These are phyloP conservation scores for Silene latifolia DNA, from an alignment of 148 eudicot species.

Conservation along the genomic window DNA sequence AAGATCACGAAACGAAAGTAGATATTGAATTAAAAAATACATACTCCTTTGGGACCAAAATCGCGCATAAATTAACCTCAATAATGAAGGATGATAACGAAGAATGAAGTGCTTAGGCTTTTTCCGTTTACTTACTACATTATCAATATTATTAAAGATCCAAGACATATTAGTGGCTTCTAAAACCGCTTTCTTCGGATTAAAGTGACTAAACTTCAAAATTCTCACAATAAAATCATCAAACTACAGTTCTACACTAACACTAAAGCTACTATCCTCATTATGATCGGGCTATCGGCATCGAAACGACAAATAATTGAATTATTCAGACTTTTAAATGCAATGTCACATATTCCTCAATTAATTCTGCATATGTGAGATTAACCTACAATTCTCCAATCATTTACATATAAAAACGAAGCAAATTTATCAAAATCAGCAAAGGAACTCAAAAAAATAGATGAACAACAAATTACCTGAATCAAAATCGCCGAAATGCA, in stretches of 20 bases:
- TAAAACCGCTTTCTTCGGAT: background rate
- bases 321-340: background rate
- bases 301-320: background rate
- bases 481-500: background rate
- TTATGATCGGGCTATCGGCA: background rate
- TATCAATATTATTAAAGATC: constrained; percentile 1
- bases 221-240: background rate
- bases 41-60: constrained; percentile 8
- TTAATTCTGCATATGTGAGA: background rate
- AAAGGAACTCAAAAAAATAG: background rate
- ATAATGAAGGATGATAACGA: constrained; percentile 1
- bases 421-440: background rate
- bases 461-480: background rate
- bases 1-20: constrained; percentile 11
- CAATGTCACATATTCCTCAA: background rate
- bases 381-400: background rate
- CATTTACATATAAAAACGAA: background rate
- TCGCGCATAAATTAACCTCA: background rate
- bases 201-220: background rate
- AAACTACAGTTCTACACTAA: background rate
- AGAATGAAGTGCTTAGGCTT: background rate
- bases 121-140: background rate
- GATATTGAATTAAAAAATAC: background rate
- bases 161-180: constrained; percentile 18
- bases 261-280: background rate